Evolutionary conservation across 2,329 filamentous ascomycete genomes (phyloP).

Genomic region (Fusarium staphyleae): DNA sequence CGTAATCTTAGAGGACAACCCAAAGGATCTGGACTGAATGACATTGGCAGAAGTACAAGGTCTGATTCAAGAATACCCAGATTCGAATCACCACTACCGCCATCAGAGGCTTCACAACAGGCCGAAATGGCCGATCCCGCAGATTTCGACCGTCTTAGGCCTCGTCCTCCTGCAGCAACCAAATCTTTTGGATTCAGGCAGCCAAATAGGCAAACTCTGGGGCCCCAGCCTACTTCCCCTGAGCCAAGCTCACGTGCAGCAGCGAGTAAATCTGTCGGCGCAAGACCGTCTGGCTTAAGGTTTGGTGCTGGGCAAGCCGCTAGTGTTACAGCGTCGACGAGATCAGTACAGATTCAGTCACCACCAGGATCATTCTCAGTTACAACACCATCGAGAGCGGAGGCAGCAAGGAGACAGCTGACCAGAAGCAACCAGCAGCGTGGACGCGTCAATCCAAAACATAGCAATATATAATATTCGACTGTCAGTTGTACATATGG

Average conservation of each 20-base stretch:
- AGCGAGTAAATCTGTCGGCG: conserved; percentile 32
- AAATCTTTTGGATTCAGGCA: conserved; percentile 22
- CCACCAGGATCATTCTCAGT: conserved; percentile 30
- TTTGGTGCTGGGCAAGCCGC: conserved; percentile 20
- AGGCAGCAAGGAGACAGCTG: conserved; percentile 1
- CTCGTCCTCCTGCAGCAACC: conserved; percentile 10
- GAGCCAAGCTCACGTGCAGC: conserved; percentile 8
- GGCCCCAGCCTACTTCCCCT: conserved; percentile 16
- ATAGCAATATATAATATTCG: conserved; percentile 11
- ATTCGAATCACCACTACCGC: conserved; percentile 7
- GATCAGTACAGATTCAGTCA: conserved; percentile 37
- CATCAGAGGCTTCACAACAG: background rate
- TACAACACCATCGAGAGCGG: conserved; percentile 14
- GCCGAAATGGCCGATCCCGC: conserved; percentile 4
- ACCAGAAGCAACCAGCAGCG: conserved; percentile 2
- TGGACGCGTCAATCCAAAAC: conserved; percentile 12
- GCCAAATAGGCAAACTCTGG: conserved; percentile 11
- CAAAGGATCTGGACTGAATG: conserved; percentile 7
- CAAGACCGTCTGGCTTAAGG: conserved; percentile 22
- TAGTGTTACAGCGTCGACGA: conserved; percentile 20
- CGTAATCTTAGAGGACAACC: conserved; percentile 42
- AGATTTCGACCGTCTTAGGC: background rate
- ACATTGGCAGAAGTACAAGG: background rate
- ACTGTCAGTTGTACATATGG: conserved; percentile 9
- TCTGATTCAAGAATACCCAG: conserved; percentile 11